A percentile compares a stretch with the other conserved stretches of the same genome.
Evolutionary conservation across 2,329 filamentous ascomycete genomes (phyloP).

Genomic region (Eutypa lata): DNA sequence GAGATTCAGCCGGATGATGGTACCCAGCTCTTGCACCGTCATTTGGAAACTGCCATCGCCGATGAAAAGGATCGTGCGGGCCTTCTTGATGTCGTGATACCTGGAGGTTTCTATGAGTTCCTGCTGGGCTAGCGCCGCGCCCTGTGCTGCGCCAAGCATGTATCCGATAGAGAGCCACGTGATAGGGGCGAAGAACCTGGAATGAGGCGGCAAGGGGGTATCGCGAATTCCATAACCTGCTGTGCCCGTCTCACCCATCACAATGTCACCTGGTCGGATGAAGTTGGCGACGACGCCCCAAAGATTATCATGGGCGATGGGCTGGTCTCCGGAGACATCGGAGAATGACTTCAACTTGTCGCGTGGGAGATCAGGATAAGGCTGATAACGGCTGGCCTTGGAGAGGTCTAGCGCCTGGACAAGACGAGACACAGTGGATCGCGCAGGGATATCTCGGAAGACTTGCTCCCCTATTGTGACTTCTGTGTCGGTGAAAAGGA

Average conservation of each 20-base stretch:
- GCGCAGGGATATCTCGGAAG: slow-evolving; percentile 26
- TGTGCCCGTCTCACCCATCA: slow-evolving; percentile 58
- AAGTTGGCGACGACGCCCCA: slow-evolving; percentile 45
- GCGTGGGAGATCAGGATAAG: slow-evolving; percentile 25
- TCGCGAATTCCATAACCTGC: slow-evolving; percentile 51
- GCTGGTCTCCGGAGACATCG: slow-evolving; percentile 18
- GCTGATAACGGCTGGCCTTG: slow-evolving; percentile 19
- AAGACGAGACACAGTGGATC: slow-evolving; percentile 17
- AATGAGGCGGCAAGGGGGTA: slow-evolving; percentile 46
- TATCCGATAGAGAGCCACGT: slow-evolving; percentile 61
- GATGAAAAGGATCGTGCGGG: slow-evolving; percentile 55
- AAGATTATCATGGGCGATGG: slow-evolving; percentile 46
- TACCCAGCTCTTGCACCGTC: slow-evolving; percentile 63
- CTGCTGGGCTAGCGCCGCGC: slow-evolving; percentile 51
- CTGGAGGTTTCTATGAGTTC: slow-evolving; percentile 36
- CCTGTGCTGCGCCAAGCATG: slow-evolving; percentile 55
- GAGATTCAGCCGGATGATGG: slow-evolving; percentile 55
- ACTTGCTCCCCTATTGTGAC: slow-evolving; percentile 29
- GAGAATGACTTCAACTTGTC: slow-evolving; percentile 17
- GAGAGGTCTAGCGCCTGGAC: slow-evolving; percentile 17
- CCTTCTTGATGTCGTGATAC: slow-evolving; percentile 27
- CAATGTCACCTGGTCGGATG: slow-evolving; percentile 49
- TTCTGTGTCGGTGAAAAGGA: slow-evolving; percentile 31
- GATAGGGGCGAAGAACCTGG: slow-evolving; percentile 44
- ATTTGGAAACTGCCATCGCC: slow-evolving; percentile 65